Base-by-base conservation (phyloP, 192 early-diverging fungal genomes). In the Spizellomyces sp. region DNA sequence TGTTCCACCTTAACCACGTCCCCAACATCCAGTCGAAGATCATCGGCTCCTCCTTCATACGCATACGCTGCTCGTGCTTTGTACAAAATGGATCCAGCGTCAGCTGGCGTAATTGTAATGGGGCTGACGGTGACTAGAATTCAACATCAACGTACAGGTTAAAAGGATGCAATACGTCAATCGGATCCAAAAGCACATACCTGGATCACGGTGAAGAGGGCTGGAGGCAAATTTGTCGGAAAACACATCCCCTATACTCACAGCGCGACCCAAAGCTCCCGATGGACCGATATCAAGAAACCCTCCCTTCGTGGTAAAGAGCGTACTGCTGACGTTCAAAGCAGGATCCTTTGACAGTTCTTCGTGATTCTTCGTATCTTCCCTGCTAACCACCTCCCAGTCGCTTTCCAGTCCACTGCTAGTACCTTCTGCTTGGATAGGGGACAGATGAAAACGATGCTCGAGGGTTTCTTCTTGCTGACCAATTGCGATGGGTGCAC, bases 1-100 rank as follows among this genome's bases (percentile, higher is more conserved):
- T 79, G 76, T 74, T 86, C 80, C 15, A 89, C 88, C 27, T 76
- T 67, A 27, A 90, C 61, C 17, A 87, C 66, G 50, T 87, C 82
- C n/a, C 79, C 80, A 45, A 76, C 76, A 15, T 57, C 59, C 22
- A 91, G 77, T 14, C 36, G 58, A 21, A 91, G 66, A 67, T 91
- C 89, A 57, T 91, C 88, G 10, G 69, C 67, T 14, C 82, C 73
- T 6, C 76, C 74, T 48, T 81, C 72, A 59, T 85, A 91, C 17
- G 72, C 75, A 67, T 86, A 84, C 12, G 71, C 54, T n/a, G 73
- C 75, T 44, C 65, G 65, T 9, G 66, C 79, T 59, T 83, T n/a
- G 58, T 77, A 85, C 10, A 83, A 36, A 36, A 36, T 36, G 27
- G 27, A 36, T 36, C 27, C 27, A 36, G 27, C 27, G 27, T 36